Conservation (phyloP, 2,329 filamentous ascomycete species). For the Trichoderma sp. region DNA sequence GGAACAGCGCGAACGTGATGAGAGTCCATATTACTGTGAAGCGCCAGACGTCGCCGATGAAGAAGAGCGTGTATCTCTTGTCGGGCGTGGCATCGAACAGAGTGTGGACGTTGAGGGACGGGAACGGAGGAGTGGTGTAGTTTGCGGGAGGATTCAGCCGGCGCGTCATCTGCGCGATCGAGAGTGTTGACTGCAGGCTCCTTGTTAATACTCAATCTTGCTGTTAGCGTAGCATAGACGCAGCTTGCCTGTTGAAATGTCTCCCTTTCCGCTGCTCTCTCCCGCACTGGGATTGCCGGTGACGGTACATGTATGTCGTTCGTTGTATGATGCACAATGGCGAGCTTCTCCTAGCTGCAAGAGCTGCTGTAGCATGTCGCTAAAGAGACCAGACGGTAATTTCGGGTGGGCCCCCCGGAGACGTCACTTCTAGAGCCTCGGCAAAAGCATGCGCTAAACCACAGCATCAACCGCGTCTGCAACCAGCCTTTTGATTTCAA, state of each 20-base stretch:
- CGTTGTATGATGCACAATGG: neutral
- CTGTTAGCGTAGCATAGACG: neutral
- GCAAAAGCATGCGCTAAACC: conserved; percentile 24
- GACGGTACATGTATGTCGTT: neutral
- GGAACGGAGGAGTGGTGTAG: conserved; percentile 72
- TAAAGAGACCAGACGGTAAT: neutral
- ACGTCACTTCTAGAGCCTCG: conserved; percentile 29
- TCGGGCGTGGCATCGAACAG: conserved; percentile 46
- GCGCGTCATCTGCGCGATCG: conserved; percentile 26
- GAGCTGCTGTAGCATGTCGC: neutral
- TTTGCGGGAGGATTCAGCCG: conserved; percentile 38
- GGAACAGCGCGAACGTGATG: conserved; percentile 72
- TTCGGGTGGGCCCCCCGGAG: conserved; percentile 12
- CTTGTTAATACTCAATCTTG: neutral
- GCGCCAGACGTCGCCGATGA: conserved; percentile 75
- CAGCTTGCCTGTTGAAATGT: neutral
- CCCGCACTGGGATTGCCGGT: neutral
- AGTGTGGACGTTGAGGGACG: conserved; percentile 74
- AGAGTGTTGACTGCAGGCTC: neutral
- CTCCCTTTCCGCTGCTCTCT: neutral
- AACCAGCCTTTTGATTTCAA: neutral
- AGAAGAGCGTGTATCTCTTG: conserved; percentile 62
- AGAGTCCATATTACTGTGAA: conserved; percentile 88
- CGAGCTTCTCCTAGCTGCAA: neutral
- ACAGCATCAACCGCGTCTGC: conserved; percentile 10